These are phyloP conservation scores for Parathielavia hyrcaniae DNA, from an alignment of 495 filamentous ascomycete species.

Conservation along the genomic window DNA sequence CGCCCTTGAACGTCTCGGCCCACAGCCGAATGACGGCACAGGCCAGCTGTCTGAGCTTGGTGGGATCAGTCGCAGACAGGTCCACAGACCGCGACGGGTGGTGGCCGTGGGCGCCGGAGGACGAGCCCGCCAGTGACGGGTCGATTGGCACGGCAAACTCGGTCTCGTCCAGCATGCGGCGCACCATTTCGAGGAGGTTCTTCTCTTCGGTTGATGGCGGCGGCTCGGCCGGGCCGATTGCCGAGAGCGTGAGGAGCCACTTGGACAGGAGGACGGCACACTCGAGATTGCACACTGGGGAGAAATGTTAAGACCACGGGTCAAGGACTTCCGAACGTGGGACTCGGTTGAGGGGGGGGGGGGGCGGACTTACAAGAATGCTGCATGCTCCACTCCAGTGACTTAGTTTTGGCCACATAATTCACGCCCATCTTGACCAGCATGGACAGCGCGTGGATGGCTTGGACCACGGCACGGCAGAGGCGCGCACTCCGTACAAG, in stretches of 20 bases:
- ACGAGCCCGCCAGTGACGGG: slow-evolving; percentile 38
- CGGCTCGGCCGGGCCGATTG: slow-evolving; percentile 40
- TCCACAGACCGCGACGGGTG: slow-evolving; percentile 35
- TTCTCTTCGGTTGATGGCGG: slow-evolving; percentile 53
- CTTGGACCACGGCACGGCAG: slow-evolving; percentile 57
- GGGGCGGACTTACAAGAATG: slow-evolving; percentile 54
- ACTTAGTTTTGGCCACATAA: slow-evolving; percentile 63
- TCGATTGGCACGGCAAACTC: slow-evolving; percentile 59
- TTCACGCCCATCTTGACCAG: slow-evolving; percentile 63
- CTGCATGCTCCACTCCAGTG: slow-evolving; percentile 65
- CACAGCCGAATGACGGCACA: slow-evolving; percentile 59
- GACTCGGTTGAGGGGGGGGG: background rate
- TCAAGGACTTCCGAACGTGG: background rate
- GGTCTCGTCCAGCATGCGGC: slow-evolving; percentile 71
- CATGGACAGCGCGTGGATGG: slow-evolving; percentile 62
- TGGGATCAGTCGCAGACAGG: slow-evolving; percentile 39
- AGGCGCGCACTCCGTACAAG: slow-evolving; percentile 53
- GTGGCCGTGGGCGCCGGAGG: slow-evolving; percentile 26
- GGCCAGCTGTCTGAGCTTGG: slow-evolving; percentile 54
- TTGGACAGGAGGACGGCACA: slow-evolving; percentile 61
- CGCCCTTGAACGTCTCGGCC: slow-evolving; percentile 62
- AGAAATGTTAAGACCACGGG: background rate
- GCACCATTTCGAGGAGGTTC: slow-evolving; percentile 59
- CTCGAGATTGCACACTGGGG: slow-evolving; percentile 57
- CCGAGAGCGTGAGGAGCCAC: slow-evolving; percentile 43